These are phyloP conservation scores for Ceratocystis colombiana DNA, from an alignment of 2,329 filamentous ascomycete genomes.

Conservation along the genomic window DNA sequence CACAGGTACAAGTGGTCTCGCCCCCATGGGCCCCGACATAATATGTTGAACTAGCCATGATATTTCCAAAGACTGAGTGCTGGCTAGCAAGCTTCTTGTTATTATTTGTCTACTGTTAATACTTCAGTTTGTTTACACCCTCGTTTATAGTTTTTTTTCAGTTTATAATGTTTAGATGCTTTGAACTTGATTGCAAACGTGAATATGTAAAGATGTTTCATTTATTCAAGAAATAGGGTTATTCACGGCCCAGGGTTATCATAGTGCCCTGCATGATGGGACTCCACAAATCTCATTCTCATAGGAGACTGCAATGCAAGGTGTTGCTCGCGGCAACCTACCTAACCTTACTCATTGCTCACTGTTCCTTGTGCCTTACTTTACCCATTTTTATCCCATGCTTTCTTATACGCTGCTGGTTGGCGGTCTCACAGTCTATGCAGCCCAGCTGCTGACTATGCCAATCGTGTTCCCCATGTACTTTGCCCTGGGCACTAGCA, in stretches of 20 bases:
- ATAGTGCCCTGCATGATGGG: too few relatives aligned
- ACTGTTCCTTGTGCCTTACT: too few relatives aligned
- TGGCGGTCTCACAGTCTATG: constrained; percentile 16
- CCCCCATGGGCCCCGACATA: neutral
- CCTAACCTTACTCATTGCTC: neutral
- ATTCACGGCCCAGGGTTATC: too few relatives aligned
- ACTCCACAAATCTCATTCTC: too few relatives aligned
- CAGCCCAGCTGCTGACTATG: constrained; percentile 17
- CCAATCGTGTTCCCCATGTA: constrained; percentile 18
- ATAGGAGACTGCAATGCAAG: too few relatives aligned
- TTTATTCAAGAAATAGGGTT: too few relatives aligned
- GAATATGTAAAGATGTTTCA: too few relatives aligned
- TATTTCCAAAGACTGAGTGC: too few relatives aligned
- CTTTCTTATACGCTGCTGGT: constrained; percentile 9
- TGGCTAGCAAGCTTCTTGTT: neutral
- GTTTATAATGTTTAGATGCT: neutral
- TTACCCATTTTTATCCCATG: neutral
- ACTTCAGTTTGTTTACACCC: neutral
- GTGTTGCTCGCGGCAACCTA: neutral
- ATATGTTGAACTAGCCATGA: neutral
- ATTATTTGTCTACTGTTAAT: neutral
- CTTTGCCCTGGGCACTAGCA: constrained; percentile 9
- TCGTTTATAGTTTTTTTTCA: neutral
- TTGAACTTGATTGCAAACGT: too few relatives aligned
- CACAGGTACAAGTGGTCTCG: constrained; percentile 2